A percentile compares a stretch with the other conserved stretches of the same genome.
phyloP scores from a whole-genome alignment of 495 filamentous ascomycete genomes.

The Aspergillus coremiiformis region DNA sequence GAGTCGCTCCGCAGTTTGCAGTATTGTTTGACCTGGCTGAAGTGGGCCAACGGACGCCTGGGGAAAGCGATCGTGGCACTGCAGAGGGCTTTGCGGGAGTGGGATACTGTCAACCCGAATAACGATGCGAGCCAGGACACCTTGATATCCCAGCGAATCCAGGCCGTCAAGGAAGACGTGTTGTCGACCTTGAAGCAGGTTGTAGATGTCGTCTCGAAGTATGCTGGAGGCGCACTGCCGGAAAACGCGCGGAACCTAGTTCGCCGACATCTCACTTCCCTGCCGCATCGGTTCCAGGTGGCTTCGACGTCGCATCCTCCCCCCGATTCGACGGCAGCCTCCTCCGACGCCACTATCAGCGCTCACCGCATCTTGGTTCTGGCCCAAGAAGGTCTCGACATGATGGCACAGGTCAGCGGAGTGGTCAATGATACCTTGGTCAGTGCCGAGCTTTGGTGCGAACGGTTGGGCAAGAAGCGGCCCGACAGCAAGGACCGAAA shows the following conservation, averaged over 20 bases:
- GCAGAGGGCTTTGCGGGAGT: slow-evolving; percentile 64
- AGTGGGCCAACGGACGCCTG: slow-evolving; percentile 68
- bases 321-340: slow-evolving; percentile 27
- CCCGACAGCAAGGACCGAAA: slow-evolving; percentile 20
- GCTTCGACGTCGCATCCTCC: slow-evolving; percentile 39
- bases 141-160: slow-evolving; percentile 54
- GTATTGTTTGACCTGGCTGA: slow-evolving; percentile 69
- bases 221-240: slow-evolving; percentile 76
- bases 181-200: slow-evolving; percentile 67
- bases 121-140: slow-evolving; percentile 16
- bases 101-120: slow-evolving; percentile 45
- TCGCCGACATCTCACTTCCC: slow-evolving; percentile 64
- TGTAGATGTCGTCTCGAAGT: slow-evolving; percentile 71
- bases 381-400: slow-evolving; percentile 80
- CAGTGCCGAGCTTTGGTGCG: slow-evolving; percentile 83
- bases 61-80: slow-evolving; percentile 60
- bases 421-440: slow-evolving; percentile 77
- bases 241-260: slow-evolving; percentile 76
- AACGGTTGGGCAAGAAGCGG: slow-evolving; percentile 55
- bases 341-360: slow-evolving; percentile 39
- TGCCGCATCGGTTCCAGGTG: slow-evolving; percentile 68
- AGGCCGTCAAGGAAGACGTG: slow-evolving; percentile 63
- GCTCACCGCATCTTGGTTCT: slow-evolving; percentile 71
- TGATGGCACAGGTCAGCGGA: slow-evolving; percentile 76
- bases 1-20: slow-evolving; percentile 69